Evolutionary conservation across 768 basidiomycete genomes (phyloP).

Genomic region (Amanita pseudoporphyria): DNA sequence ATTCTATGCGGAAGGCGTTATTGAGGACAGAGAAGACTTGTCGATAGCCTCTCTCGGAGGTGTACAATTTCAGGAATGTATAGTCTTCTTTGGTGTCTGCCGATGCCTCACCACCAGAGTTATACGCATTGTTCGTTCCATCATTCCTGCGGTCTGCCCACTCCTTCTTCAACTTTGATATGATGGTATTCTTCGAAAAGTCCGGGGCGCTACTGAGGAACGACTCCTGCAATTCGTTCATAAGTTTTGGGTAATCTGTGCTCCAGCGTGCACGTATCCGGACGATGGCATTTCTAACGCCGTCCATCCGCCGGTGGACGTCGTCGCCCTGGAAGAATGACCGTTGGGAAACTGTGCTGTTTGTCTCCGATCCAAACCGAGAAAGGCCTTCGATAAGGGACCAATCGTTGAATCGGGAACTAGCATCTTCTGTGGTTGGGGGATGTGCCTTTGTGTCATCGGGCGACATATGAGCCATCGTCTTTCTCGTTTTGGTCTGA

Average conservation of each 20-base stretch:
- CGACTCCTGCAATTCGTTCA: slow-evolving; percentile 11
- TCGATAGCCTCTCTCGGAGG: slow-evolving; percentile 13
- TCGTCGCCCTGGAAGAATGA: slow-evolving; percentile 13
- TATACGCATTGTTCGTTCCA: no score
- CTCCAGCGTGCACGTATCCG: slow-evolving; percentile 14
- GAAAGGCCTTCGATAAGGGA: slow-evolving; percentile 6
- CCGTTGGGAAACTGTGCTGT: slow-evolving; percentile 1
- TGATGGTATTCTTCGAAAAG: slow-evolving; percentile 2
- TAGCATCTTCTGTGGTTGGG: not conserved
- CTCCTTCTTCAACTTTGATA: slow-evolving; percentile 10
- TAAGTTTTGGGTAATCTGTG: slow-evolving; percentile 10
- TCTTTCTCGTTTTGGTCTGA: not conserved
- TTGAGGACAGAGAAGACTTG: slow-evolving; percentile 15
- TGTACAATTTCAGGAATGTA: slow-evolving; percentile 13
- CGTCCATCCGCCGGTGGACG: slow-evolving; percentile 12
- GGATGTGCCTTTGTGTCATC: not conserved
- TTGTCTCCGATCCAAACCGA: slow-evolving; percentile 2
- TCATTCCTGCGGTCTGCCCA: slow-evolving; percentile 12
- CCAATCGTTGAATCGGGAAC: slow-evolving; percentile 7
- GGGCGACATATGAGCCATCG: not conserved
- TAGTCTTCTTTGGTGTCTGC: slow-evolving; percentile 8
- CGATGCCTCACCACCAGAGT: not conserved
- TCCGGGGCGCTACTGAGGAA: slow-evolving; percentile 8
- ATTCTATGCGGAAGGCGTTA: slow-evolving; percentile 12
- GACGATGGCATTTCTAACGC: slow-evolving; percentile 11